These are phyloP conservation scores for Lactarius tabidus DNA, from an alignment of 768 basidiomycete species.

Conservation along the genomic window DNA sequence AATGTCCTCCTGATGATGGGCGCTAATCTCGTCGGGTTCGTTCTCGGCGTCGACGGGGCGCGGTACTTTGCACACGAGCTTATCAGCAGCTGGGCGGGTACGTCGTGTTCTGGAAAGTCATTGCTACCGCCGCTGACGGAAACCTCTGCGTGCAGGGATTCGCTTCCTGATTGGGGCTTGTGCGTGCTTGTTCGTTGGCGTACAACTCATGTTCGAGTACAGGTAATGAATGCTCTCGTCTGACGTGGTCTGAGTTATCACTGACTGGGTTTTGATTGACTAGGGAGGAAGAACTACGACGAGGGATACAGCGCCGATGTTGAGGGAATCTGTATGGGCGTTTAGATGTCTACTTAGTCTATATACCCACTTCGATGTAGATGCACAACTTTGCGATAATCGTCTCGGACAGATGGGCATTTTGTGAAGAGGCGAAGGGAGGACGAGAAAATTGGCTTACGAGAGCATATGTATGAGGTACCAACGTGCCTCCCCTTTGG, in stretches of 20 bases:
- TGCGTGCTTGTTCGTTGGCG: conserved; percentile 69
- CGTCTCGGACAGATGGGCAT: too few species aligned
- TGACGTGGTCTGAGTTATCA: not conserved
- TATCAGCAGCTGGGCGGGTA: conserved; percentile 43
- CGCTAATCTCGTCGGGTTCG: conserved; percentile 95
- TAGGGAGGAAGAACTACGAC: conserved; percentile 35
- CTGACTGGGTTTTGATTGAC: not conserved
- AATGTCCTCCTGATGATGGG: conserved; percentile 88
- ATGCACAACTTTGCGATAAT: too few species aligned
- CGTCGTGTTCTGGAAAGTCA: not conserved
- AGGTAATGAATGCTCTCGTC: conserved; percentile 49
- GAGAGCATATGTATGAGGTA: too few species aligned
- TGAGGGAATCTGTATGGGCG: not conserved
- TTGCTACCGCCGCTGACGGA: not conserved
- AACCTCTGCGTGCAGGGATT: conserved; percentile 48
- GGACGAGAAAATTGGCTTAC: too few species aligned
- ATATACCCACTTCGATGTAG: too few species aligned
- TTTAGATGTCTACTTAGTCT: too few species aligned
- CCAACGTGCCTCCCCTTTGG: too few species aligned
- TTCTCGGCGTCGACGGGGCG: conserved; percentile 80
- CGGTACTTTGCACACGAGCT: conserved; percentile 61
- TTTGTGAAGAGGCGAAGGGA: too few species aligned
- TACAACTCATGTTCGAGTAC: conserved; percentile 96
- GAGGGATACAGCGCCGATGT: conserved; percentile 21
- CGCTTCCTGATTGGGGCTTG: conserved; percentile 51